Base-by-base conservation (phyloP, 2,329 filamentous ascomycete species). In the Aspergillus ochraceoroseus region DNA sequence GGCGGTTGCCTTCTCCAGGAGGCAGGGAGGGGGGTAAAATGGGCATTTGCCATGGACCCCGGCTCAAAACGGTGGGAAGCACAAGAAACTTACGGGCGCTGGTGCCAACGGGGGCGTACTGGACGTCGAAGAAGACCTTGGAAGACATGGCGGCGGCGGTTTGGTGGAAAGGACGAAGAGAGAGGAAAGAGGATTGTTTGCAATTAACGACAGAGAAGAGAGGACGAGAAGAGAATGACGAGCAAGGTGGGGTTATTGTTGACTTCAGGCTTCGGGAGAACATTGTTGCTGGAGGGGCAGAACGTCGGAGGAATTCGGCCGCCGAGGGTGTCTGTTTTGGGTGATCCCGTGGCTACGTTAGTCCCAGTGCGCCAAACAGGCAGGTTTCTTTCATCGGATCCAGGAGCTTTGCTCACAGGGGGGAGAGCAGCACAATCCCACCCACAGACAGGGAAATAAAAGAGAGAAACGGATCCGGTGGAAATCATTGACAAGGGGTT, bases 61-160 rank as follows among this genome's bases (percentile, higher is more conserved):
- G 4, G 12, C 11, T 19, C 25, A 34, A 49, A 40, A 28, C 42
- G 12, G 40, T n/a, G 38, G 15, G 11, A 12, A 7, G 35, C 41
- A 32, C 19, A 39, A 8, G 14, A 34, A 17, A 64, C 58, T 55
- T 56, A 63, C 59, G 40, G 43, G 51, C 38, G 31, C 47, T 49
- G 48, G 47, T 27, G 51, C 58, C 60, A 22, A 48, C 46, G 41
- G 61, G 71, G 65, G 74, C 71, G 65, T 73, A 72, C 63, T 84
- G 71, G 55, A 94, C 62, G 50, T 89, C 83, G 73, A 90, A 88
- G 74, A 72, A 86, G 72, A 80, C 80, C 67, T 79, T 70, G 63
- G 25, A 27, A 38, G 74, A 71, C 87, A 94, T 95, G 68, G 76
- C 82, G 74, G 77, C 71, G 61, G 82, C 70, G 66, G 85, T 75